Evolutionary conservation across 495 filamentous ascomycete species (phyloP).

Genomic region (Filosporella fistucella): DNA sequence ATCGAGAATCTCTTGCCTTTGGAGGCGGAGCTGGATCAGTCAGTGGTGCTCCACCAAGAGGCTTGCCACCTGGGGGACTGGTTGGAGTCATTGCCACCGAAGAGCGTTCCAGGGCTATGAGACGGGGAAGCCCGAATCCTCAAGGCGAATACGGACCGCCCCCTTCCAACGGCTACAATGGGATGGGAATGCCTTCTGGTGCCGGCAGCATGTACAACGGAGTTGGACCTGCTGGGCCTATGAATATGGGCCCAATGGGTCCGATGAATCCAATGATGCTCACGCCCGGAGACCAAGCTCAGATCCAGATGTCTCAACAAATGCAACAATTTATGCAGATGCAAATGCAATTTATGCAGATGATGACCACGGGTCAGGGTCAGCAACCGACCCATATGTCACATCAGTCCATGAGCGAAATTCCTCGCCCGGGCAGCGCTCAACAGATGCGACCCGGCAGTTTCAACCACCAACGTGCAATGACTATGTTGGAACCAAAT

Average conservation of each 20-base stretch:
- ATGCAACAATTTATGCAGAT: conserved; percentile 90
- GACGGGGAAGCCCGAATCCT: conserved; percentile 73
- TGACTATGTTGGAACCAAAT: conserved; percentile 79
- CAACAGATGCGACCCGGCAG: conserved; percentile 21
- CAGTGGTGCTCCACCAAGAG: conserved; percentile 34
- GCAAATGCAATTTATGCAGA: conserved; percentile 91
- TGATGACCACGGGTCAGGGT: conserved; percentile 48
- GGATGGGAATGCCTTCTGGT: conserved; percentile 23
- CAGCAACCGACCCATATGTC: conserved; percentile 27
- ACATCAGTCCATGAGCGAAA: conserved; percentile 9
- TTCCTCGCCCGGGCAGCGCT: conserved; percentile 30
- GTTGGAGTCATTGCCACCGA: conserved; percentile 89
- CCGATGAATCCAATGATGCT: conserved; percentile 39
- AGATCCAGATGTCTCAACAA: conserved; percentile 80
- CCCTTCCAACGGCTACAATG: conserved; percentile 26
- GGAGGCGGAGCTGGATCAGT: conserved; percentile 51
- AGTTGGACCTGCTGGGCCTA: conserved; percentile 33
- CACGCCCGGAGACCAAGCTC: conserved; percentile 66
- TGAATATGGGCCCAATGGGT: conserved; percentile 37
- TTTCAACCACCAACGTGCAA: conserved; percentile 49
- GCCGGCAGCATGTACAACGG: conserved; percentile 32
- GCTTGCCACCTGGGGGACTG: conserved; percentile 60
- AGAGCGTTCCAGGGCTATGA: conserved; percentile 70
- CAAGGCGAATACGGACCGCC: conserved; percentile 36
- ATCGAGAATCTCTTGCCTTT: conserved; percentile 73